Base-by-base conservation (phyloP, 306 rosid species). In the Prunus mira region DNA sequence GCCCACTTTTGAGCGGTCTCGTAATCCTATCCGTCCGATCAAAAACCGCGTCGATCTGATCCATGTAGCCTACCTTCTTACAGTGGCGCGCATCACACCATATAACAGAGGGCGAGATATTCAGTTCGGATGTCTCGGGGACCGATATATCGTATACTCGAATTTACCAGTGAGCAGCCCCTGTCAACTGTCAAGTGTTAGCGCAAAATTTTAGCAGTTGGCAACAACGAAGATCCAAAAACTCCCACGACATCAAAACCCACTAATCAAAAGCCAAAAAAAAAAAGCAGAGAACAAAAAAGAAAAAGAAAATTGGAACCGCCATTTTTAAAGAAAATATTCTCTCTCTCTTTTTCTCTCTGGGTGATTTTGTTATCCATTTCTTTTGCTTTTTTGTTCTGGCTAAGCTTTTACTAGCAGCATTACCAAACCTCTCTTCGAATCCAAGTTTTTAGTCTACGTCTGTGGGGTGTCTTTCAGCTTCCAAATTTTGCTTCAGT, bases 401-500 rank as follows among this genome's bases (percentile, higher is more conserved):
- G 63, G 66, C 25, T 24, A 24, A 13, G 54, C 46, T 76, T 65
- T 79, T 76, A 47, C 69, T 41, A 20, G 45, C 41, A n/a, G 71
- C 80, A 78, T 11, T 52, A 61, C 24, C 56, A 84, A 89, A 65
- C 85, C 84, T 89, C 86, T 83, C 94, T 90, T 90, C 80, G 80
- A 89, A 84, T 89, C 87, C 57, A 93, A 88, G 96, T 83, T 73
- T 86, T 38, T 41, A 66, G 74, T 75, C 84, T 65, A 49, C 86
- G 79, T 51, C 54, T 47, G 34, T 51, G 80, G 79, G 88, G 77
- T 84, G 57, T 82, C 73, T 79, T 83, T 82, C 80, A 82, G 68
- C 69, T 52, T 76, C 86, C 80, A 34, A 74, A 19, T 71, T 28
- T 56, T 82, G 73, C 78, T 69, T 58, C 67, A 24, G 79, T 47